Evolutionary conservation across 2,329 filamentous ascomycete species (phyloP).

Genomic region (Curvularia lunata): DNA sequence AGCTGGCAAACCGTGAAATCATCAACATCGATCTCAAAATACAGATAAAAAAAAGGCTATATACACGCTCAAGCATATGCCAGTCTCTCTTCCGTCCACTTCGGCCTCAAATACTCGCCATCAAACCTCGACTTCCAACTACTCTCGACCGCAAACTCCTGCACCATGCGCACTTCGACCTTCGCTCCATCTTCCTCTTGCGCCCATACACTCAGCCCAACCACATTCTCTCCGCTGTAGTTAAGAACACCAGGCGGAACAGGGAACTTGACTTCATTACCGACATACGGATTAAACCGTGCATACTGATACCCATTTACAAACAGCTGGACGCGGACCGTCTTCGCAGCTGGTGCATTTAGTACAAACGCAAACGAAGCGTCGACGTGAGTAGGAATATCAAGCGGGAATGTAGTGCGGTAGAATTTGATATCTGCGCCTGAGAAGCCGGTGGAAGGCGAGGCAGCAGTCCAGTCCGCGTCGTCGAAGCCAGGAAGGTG

Average conservation of each 20-base stretch:
- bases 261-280: conserved; percentile 66
- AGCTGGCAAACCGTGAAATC: not conserved
- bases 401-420: conserved; percentile 59
- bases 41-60: not conserved
- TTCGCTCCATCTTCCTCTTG: conserved; percentile 61
- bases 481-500: conserved; percentile 64
- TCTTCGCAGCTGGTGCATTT: conserved; percentile 52
- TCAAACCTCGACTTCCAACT: conserved; percentile 61
- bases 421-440: conserved; percentile 63
- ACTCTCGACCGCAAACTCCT: conserved; percentile 62
- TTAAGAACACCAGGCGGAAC: conserved; percentile 66
- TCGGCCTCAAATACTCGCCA: conserved; percentile 57
- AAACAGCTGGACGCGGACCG: conserved; percentile 63
- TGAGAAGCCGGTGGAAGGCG: conserved; percentile 52
- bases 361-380: conserved; percentile 64
- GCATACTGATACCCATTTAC: conserved; percentile 72
- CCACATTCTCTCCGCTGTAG: conserved; percentile 64
- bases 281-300: conserved; percentile 65
- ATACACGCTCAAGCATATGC: conserved; percentile 32
- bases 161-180: conserved; percentile 58
- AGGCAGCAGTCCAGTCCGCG: conserved; percentile 50
- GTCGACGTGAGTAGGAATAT: conserved; percentile 60
- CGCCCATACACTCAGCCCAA: conserved; percentile 66
- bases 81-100: conserved; percentile 53
- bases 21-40: not conserved